Evolutionary conservation across 345 rosid genomes (phyloP).

Genomic region (Excoecaria cochinchinensis): DNA sequence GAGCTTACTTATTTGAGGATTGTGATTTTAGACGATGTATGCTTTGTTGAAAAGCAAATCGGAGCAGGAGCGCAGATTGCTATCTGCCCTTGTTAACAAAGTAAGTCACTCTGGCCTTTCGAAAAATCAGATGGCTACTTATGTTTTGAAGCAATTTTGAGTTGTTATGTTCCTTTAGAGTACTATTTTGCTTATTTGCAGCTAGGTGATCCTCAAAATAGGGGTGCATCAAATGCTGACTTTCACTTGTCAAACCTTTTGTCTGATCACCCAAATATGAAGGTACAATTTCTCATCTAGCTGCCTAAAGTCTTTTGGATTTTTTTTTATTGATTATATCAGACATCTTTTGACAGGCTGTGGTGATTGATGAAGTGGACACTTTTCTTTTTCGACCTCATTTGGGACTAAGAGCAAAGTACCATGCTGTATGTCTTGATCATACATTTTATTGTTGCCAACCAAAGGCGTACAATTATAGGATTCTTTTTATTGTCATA

Average conservation of each 20-base stretch:
- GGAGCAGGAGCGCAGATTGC: conserved; percentile 88
- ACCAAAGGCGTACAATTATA: background rate
- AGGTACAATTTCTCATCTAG: conserved; percentile 43
- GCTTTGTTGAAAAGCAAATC: conserved; percentile 77
- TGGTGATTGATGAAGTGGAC: conserved; percentile 91
- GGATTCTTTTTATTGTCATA: background rate
- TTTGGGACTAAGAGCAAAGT: conserved; percentile 77
- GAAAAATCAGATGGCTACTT: background rate
- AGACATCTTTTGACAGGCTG: conserved; percentile 53
- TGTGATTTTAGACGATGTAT: conserved; percentile 64
- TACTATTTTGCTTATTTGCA: conserved; percentile 30
- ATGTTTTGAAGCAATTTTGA: conserved; percentile 10
- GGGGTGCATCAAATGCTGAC: conserved; percentile 95
- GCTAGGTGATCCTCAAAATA: conserved; percentile 98
- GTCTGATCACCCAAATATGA: conserved; percentile 97
- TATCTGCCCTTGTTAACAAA: conserved; percentile 84
- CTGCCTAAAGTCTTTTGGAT: background rate
- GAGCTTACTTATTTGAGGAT: conserved; percentile 1
- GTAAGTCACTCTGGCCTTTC: conserved; percentile 37
- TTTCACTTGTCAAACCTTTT: conserved; percentile 82
- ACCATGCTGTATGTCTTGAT: conserved; percentile 72
- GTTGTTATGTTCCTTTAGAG: conserved; percentile 1
- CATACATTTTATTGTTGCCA: background rate
- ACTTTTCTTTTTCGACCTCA: conserved; percentile 88
- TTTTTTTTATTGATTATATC: background rate